phyloP scores from a whole-genome alignment of 345 rosid species.

The Eutrema heterophyllum region DNA sequence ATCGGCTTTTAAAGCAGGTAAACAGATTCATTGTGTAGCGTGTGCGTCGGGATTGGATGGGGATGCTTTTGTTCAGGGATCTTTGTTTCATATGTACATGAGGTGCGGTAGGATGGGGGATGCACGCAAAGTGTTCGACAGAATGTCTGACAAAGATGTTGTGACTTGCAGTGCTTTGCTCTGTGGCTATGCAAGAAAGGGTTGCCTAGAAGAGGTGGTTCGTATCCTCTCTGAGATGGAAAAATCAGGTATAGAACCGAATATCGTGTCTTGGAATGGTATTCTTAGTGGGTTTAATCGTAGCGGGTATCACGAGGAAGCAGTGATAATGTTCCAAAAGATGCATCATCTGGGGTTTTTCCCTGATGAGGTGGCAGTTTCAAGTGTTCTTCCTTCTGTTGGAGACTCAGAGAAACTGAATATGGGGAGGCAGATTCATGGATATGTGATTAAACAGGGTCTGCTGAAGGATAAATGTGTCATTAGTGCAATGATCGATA shows the following conservation, averaged over 20 bases:
- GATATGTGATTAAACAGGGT: conserved; percentile 42
- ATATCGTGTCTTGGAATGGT: conserved; percentile 63
- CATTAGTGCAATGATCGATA: conserved; percentile 43
- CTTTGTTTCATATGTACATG: conserved; percentile 50
- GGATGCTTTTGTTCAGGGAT: conserved; percentile 40
- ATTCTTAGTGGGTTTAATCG: conserved; percentile 64
- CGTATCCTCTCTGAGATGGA: conserved; percentile 34
- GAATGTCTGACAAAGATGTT: conserved; percentile 41
- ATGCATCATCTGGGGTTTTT: conserved; percentile 44
- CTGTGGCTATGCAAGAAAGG: conserved; percentile 45
- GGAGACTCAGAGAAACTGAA: conserved; percentile 38
- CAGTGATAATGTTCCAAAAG: conserved; percentile 38
- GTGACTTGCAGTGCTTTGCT: conserved; percentile 55
- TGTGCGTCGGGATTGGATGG: conserved; percentile 32
- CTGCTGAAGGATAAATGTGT: conserved; percentile 38
- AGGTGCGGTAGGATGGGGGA: conserved; percentile 39
- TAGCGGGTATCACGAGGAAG: conserved; percentile 39
- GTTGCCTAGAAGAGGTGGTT: conserved; percentile 39
- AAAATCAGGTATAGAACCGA: conserved; percentile 34
- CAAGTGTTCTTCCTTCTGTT: conserved; percentile 51
- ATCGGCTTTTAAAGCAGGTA: conserved; percentile 30
- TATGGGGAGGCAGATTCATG: conserved; percentile 53
- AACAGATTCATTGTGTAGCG: conserved; percentile 29
- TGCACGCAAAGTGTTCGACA: conserved; percentile 54
- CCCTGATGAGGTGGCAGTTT: conserved; percentile 45